Evolutionary conservation across 2,329 filamentous ascomycete genomes (phyloP).

Genomic region (Venturia oleaginea): DNA sequence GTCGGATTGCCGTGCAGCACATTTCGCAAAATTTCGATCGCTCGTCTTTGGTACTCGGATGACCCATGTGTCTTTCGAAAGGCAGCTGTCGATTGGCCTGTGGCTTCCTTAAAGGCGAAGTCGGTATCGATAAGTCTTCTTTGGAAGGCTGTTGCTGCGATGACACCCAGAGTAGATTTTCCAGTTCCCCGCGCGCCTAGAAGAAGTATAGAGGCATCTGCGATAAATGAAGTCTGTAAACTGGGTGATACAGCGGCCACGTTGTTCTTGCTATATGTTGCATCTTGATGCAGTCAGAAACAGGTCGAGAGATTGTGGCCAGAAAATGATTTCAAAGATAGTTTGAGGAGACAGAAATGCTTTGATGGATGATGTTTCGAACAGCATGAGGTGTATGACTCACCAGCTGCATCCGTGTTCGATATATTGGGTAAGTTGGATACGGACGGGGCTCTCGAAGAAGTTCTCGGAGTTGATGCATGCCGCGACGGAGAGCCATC

Average conservation of each 20-base stretch:
- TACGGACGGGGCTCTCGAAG: not conserved
- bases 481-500: not conserved
- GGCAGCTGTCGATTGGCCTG: slow-evolving; percentile 50
- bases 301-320: not conserved
- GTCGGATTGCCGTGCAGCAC: slow-evolving; percentile 51
- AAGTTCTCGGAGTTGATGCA: not conserved
- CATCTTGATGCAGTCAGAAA: not conserved
- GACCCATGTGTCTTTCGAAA: slow-evolving; percentile 57
- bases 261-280: no score
- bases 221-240: slow-evolving; percentile 37
- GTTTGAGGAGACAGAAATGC: not conserved
- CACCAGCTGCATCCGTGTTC: not conserved
- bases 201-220: slow-evolving; percentile 62
- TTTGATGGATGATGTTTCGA: not conserved
- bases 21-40: slow-evolving; percentile 52
- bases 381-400: not conserved
- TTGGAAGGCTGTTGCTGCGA: slow-evolving; percentile 62
- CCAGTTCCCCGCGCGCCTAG: slow-evolving; percentile 65
- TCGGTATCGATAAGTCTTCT: slow-evolving; percentile 62
- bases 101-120: slow-evolving; percentile 54
- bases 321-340: not conserved
- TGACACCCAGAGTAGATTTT: slow-evolving; percentile 67
- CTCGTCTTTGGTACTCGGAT: slow-evolving; percentile 53
- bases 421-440: not conserved
- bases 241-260: not conserved